These are phyloP conservation scores for Sphagnurus paluster DNA, from an alignment of 1,284 basidiomycete species.

Conservation along the genomic window DNA sequence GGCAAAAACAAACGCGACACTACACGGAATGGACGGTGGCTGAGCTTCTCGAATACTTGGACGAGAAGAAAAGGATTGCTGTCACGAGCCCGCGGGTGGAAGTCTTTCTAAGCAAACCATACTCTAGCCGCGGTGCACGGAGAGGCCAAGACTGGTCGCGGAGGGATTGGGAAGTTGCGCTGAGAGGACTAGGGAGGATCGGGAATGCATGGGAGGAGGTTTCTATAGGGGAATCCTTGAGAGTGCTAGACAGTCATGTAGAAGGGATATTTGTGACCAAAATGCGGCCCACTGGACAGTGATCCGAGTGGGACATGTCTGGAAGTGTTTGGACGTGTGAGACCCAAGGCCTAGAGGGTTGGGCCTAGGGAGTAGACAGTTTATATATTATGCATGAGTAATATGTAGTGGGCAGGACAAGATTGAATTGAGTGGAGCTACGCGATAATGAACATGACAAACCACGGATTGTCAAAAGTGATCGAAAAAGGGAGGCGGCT, in stretches of 20 bases:
- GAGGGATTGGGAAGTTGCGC: conserved; percentile 58
- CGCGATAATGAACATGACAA: too few species aligned
- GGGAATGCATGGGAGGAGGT: conserved; percentile 53
- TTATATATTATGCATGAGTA: too few species aligned
- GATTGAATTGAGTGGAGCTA: too few species aligned
- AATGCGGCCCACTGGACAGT: conserved; percentile 49
- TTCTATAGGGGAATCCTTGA: conserved; percentile 49
- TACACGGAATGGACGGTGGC: conserved; percentile 51
- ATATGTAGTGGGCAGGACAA: too few species aligned
- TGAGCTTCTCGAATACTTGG: conserved; percentile 60
- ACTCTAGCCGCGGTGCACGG: conserved; percentile 46
- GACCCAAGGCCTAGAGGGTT: too few species aligned
- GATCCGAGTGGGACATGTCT: conserved; percentile 7
- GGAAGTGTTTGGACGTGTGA: neutral
- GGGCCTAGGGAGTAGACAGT: too few species aligned
- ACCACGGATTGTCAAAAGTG: too few species aligned
- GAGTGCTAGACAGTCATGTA: conserved; percentile 48
- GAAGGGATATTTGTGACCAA: conserved; percentile 46
- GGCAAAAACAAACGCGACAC: conserved; percentile 42
- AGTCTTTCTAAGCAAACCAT: conserved; percentile 52
- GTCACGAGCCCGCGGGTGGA: conserved; percentile 45
- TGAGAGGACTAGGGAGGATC: conserved; percentile 46
- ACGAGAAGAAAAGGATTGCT: conserved; percentile 33
- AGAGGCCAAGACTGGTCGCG: conserved; percentile 71
- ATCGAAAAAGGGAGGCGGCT: conserved; percentile 12